A percentile compares a stretch with the other conserved stretches of the same genome.
Conservation (phyloP, 2,329 filamentous ascomycete genomes). For the Ilyonectria destructans region DNA sequence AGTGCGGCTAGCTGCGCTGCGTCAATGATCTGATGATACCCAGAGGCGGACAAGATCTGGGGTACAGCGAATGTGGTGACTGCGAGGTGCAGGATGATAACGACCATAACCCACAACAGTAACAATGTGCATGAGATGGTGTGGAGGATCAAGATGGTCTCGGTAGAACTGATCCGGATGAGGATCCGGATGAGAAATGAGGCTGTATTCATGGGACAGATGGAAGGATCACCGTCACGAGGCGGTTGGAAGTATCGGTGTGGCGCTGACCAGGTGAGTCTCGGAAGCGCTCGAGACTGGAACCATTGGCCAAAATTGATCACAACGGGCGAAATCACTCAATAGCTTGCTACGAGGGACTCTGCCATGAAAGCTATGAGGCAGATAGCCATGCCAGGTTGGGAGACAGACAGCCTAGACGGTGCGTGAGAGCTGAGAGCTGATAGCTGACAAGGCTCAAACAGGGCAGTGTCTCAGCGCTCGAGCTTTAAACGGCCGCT, state of each 20-base stretch:
- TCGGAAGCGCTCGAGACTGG: neutral
- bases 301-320: neutral
- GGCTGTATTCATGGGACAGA: neutral
- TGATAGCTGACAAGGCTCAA: neutral
- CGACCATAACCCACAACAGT: neutral
- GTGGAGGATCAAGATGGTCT: slow-evolving; percentile 11
- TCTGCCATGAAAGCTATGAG: neutral
- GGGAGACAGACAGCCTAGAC: neutral
- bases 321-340: neutral
- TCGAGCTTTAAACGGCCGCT: neutral
- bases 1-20: neutral
- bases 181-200: slow-evolving; percentile 6
- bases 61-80: neutral
- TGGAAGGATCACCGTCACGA: neutral
- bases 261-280: slow-evolving; percentile 4
- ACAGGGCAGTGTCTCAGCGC: neutral
- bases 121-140: neutral
- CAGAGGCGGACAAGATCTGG: neutral
- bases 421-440: neutral
- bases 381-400: neutral
- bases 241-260: neutral
- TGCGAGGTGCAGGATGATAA: neutral
- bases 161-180: slow-evolving; percentile 16
- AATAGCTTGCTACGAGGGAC: neutral
- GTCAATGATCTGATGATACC: neutral